A percentile compares a stretch with the other conserved stretches of the same genome.
These are phyloP conservation scores for Neopestalotiopsis sp. DNA, from an alignment of 2,329 filamentous ascomycete genomes.

Conservation along the genomic window DNA sequence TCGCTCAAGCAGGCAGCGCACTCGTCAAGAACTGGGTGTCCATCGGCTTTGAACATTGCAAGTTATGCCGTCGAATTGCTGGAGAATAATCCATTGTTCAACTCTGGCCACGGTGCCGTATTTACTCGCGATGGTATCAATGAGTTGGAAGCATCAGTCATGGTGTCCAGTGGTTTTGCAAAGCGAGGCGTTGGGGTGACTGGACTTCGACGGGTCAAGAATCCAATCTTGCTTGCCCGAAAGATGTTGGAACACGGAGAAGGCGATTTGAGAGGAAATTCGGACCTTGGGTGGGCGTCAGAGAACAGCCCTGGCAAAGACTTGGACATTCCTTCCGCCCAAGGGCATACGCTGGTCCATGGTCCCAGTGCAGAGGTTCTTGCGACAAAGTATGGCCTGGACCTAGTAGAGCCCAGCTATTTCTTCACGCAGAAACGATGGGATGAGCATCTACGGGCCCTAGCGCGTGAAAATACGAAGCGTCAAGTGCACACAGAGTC, in stretches of 20 bases:
- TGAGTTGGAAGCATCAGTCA: constrained; percentile 85
- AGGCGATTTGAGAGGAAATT: constrained; percentile 53
- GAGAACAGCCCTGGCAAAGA: constrained; percentile 19
- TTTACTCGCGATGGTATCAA: constrained; percentile 84
- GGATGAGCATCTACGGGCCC: constrained; percentile 75
- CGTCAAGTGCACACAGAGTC: constrained; percentile 26
- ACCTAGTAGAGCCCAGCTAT: constrained; percentile 72
- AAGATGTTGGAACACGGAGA: constrained; percentile 74
- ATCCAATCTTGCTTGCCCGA: constrained; percentile 77
- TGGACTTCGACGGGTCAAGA: constrained; percentile 74
- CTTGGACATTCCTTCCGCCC: constrained; percentile 60
- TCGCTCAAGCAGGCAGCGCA: constrained; percentile 12
- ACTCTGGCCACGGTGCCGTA: constrained; percentile 82
- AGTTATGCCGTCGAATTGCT: constrained; percentile 77
- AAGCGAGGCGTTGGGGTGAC: constrained; percentile 83
- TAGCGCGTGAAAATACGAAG: constrained; percentile 51
- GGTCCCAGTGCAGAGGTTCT: constrained; percentile 73
- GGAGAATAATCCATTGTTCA: constrained; percentile 84
- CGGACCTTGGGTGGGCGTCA: constrained; percentile 24
- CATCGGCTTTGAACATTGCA: constrained; percentile 74
- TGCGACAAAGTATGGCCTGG: constrained; percentile 71
- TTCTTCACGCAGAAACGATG: constrained; percentile 81
- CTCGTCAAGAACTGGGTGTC: constrained; percentile 33
- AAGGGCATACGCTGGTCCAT: constrained; percentile 73
- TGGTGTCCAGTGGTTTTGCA: constrained; percentile 75